Percentiles rank a stretch among this genome's conserved stretches.
phyloP scores from a whole-genome alignment of 345 rosid genomes.

The Turnera subulata region DNA sequence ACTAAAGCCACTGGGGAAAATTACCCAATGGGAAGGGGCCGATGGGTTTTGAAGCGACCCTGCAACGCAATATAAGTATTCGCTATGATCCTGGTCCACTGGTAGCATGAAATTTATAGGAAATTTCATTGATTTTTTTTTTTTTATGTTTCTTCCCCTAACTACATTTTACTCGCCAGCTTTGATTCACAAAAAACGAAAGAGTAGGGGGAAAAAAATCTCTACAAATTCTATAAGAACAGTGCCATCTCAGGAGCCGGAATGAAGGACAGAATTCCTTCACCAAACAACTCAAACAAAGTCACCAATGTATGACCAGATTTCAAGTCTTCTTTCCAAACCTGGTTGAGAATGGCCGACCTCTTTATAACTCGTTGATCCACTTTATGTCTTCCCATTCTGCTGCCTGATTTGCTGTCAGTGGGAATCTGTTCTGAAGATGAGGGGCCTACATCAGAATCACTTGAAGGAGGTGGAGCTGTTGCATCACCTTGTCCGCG shows the following conservation, averaged over 20 bases:
- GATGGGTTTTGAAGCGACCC: no score
- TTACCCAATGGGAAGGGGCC: no score
- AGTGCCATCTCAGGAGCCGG: slow-evolving; percentile 76
- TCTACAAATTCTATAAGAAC: slow-evolving; percentile 41
- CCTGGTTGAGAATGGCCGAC: slow-evolving; percentile 50
- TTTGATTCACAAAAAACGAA: no score
- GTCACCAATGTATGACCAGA: slow-evolving; percentile 60
- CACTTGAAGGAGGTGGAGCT: slow-evolving; percentile 26
- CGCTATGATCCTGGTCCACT: no score
- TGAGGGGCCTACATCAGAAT: slow-evolving; percentile 32
- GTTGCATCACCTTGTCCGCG: slow-evolving; percentile 38
- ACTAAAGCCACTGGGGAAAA: no score
- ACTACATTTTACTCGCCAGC: no score
- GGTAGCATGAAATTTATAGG: no score
- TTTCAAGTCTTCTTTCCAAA: slow-evolving; percentile 80
- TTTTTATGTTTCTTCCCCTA: not conserved
- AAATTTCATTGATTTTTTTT: not conserved
- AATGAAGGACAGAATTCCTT: slow-evolving; percentile 61
- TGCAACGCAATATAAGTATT: no score
- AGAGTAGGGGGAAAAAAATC: not conserved
- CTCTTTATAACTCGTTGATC: slow-evolving; percentile 27
- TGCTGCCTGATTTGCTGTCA: slow-evolving; percentile 23
- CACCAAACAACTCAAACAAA: slow-evolving; percentile 67
- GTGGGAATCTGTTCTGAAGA: slow-evolving; percentile 33
- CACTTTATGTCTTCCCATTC: slow-evolving; percentile 24